Conservation (phyloP, 164 flowering plant species). For the Chloranthus sessilifolius region DNA sequence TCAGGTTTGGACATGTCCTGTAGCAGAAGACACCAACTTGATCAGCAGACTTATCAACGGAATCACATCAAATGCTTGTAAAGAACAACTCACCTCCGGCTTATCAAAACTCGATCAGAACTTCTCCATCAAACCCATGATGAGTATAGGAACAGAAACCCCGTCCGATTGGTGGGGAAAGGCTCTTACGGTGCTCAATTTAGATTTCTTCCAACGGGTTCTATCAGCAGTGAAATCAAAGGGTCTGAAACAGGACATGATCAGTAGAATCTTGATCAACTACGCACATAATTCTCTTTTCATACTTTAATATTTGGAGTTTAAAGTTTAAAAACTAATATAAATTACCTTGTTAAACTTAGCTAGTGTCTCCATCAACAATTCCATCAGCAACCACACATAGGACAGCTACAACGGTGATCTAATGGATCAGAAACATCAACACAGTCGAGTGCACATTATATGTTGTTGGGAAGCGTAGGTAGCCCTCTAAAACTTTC, state of each 20-base stretch:
- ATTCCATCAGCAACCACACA: too few species aligned
- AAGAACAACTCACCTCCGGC: conserved; percentile 90
- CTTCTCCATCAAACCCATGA: conserved; percentile 42
- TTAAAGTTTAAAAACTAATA: too few species aligned
- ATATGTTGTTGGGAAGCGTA: too few species aligned
- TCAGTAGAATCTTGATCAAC: conserved; percentile 67
- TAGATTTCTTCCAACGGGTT: conserved; percentile 87
- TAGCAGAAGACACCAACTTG: conserved; percentile 70
- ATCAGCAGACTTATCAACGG: conserved; percentile 54
- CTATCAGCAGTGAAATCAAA: conserved; percentile 69
- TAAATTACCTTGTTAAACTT: too few species aligned
- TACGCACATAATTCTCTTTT: conserved; percentile 79
- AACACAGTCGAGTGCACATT: too few species aligned
- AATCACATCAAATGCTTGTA: conserved; percentile 75
- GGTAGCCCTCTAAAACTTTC: too few species aligned
- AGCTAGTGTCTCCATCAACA: too few species aligned
- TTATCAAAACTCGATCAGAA: conserved; percentile 69
- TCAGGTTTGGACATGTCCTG: too few species aligned
- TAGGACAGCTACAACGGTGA: too few species aligned
- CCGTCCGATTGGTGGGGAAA: conserved; percentile 95
- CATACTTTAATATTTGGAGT: too few species aligned
- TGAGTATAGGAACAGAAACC: conserved; percentile 44
- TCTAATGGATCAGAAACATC: too few species aligned
- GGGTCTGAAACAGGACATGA: conserved; percentile 77
- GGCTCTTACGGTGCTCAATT: conserved; percentile 51